Percentiles rank a stretch among this genome's conserved stretches.
phyloP scores from a whole-genome alignment of 2,329 filamentous ascomycete species.

The Fusarium verrucosum region DNA sequence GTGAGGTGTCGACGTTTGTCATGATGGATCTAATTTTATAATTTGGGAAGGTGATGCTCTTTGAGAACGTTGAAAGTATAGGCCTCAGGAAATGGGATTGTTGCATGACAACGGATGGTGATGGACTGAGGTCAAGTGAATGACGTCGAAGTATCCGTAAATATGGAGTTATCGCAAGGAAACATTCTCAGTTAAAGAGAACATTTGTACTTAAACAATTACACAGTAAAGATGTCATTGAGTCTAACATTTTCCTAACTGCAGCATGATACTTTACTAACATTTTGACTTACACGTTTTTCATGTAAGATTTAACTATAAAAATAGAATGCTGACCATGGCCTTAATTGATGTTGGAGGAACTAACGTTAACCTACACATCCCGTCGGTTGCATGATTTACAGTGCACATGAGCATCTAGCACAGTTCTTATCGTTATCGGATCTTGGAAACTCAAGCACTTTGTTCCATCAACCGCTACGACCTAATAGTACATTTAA shows the following conservation, averaged over 20 bases:
- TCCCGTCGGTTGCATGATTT: background rate
- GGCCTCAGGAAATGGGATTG: background rate
- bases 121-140: conserved; percentile 13
- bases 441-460: background rate
- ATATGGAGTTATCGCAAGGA: conserved; percentile 16
- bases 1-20: conserved; percentile 59
- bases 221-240: background rate
- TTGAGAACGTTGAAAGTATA: background rate
- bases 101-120: conserved; percentile 1
- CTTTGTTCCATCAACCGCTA: background rate
- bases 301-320: background rate
- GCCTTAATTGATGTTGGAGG: background rate
- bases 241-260: background rate
- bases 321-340: background rate
- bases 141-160: conserved; percentile 29
- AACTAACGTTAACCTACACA: background rate
- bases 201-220: background rate
- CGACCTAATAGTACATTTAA: too few relatives aligned
- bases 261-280: background rate
- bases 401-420: background rate
- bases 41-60: background rate
- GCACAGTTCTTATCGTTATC: conserved; percentile 25
- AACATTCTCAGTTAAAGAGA: background rate
- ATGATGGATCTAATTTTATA: conserved; percentile 43
- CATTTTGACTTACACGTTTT: background rate